Base-by-base conservation (phyloP, 1,284 basidiomycete genomes). In the Irpex sp. region DNA sequence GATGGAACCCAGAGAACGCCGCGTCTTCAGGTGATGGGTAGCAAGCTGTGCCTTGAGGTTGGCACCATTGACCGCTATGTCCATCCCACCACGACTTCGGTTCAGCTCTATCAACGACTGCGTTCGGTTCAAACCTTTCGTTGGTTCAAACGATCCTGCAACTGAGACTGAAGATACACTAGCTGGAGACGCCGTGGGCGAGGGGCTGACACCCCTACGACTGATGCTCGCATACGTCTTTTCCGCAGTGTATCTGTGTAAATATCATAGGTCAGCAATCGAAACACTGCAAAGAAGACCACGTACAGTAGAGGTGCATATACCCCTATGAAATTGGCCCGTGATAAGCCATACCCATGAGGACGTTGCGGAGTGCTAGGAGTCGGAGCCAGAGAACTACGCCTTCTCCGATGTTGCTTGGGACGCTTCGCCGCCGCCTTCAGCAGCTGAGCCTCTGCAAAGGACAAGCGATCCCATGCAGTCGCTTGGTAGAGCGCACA, bases 71-170 rank as follows among this genome's bases (percentile, higher is more conserved):
- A 54, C 21, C n/a, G 16, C 33, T 37, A 60, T 36, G 12, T 37
- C 54, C 23, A 16, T n/a, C 12, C 59, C 55, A 6, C 62, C 56
- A 10, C 62, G 58, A 23, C 42, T 63, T 49, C 58, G 53, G 49
- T 63, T 63, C 54, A 63, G 37, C 4, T 59, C 19, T 19, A 49
- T 21, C 14, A 49, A 19, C 23, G 57, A 42, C 14, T 8, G n/a
- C 1, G 47, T 28, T 28, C 21, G 37, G 18, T 14, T 42, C 54
- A 39, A 37, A 37, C 16, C 42, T 39, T 36, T 56, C 36, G 28
- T n/a, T 0, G 23, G 12, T 36, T 54, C 52, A 18, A 54, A 35
- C 8, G 52, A 10, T 35, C 52, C 52, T 8, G 52, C 56, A 19
- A 33, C 56, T 12, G 37, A 47, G 33, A 47, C 37, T 14, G 56